These are phyloP conservation scores for Euphorbia celastroides DNA, from an alignment of 441 rosid genomes.

Conservation along the genomic window DNA sequence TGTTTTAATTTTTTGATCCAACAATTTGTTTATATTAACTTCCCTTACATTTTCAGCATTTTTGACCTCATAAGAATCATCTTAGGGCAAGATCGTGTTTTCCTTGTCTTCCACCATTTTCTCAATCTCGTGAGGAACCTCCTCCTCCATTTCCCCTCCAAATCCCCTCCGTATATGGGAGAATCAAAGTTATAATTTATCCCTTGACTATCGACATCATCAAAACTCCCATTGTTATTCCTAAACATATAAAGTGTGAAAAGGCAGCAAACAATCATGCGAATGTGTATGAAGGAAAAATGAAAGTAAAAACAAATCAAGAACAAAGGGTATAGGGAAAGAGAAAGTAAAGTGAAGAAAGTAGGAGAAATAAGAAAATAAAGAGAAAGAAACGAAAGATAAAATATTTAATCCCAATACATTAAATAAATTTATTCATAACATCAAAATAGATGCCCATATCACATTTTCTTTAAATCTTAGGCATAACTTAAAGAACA, in stretches of 20 bases:
- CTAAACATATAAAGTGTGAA: neutral
- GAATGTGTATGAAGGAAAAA: too few species aligned
- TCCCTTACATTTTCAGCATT: neutral
- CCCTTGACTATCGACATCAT: neutral
- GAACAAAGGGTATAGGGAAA: too few species aligned
- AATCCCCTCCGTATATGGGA: neutral
- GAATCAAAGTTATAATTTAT: neutral
- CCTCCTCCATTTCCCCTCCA: neutral
- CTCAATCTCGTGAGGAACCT: neutral
- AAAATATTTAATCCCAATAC: neutral
- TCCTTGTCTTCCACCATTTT: neutral
- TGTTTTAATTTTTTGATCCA: too few species aligned
- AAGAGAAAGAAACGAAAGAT: neutral
- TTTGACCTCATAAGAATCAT: too few species aligned
- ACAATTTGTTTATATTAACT: neutral
- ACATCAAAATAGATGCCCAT: neutral
- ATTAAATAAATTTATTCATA: neutral
- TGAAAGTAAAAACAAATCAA: too few species aligned
- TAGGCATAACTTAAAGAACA: neutral
- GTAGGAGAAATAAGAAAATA: neutral
- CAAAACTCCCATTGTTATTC: neutral
- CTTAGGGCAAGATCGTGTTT: neutral
- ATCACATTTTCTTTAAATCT: neutral
- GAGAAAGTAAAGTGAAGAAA: neutral
- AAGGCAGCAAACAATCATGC: too few species aligned